These are phyloP conservation scores for Diaporthe vexans DNA, from an alignment of 2,329 filamentous ascomycete genomes.

Conservation along the genomic window DNA sequence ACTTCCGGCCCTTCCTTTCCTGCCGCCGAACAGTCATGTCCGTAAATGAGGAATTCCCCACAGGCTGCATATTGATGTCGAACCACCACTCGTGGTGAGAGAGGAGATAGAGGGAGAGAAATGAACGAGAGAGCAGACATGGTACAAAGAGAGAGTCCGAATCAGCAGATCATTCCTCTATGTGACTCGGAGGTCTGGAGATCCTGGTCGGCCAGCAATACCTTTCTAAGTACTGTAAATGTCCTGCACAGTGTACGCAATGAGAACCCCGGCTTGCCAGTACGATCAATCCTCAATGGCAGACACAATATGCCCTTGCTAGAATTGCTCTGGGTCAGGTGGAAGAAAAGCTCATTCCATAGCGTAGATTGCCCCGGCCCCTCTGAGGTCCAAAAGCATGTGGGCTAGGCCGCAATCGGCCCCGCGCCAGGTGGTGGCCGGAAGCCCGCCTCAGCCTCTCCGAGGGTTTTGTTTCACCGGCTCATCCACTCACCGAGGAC, in stretches of 20 bases:
- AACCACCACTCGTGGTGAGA: neutral
- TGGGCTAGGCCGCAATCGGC: slow-evolving; percentile 20
- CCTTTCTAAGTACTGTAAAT: no score
- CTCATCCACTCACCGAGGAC: slow-evolving; percentile 20
- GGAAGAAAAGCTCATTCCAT: neutral
- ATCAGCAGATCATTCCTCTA: neutral
- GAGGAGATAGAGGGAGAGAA: neutral
- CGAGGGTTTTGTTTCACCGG: slow-evolving; percentile 37
- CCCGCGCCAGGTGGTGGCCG: slow-evolving; percentile 34
- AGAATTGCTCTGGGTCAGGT: neutral
- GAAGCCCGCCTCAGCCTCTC: slow-evolving; percentile 38
- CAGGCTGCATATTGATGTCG: slow-evolving; percentile 8
- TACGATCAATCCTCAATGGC: neutral
- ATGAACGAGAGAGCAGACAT: neutral
- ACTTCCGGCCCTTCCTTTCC: slow-evolving; percentile 4
- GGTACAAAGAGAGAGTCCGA: neutral
- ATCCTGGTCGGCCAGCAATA: neutral
- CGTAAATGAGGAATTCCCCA: slow-evolving; percentile 18
- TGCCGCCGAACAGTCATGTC: neutral
- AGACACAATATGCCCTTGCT: neutral
- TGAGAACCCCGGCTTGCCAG: neutral
- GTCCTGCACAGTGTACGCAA: neutral
- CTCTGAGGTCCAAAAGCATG: neutral
- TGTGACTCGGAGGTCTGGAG: neutral
- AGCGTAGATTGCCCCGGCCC: neutral